Base-by-base conservation (phyloP, 495 filamentous ascomycete species). In the Penicillium riverlandense region DNA sequence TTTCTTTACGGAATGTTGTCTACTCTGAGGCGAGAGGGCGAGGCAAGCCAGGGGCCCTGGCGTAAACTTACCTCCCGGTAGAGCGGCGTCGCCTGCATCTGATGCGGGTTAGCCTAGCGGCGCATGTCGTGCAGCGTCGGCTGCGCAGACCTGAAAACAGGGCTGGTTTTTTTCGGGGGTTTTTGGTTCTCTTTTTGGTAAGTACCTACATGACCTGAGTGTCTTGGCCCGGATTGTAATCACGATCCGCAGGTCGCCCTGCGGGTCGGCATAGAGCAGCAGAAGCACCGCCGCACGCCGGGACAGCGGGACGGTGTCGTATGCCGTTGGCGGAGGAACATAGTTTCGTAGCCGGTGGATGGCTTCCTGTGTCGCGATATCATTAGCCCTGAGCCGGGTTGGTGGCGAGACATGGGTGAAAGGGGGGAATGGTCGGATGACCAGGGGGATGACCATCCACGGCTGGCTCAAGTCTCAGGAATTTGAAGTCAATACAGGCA, bases 151-250 rank as follows among this genome's bases (percentile, higher is more conserved):
- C 28, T 42, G 43, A 37, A 39, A 37, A 33, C 40, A 43, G 37
- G 39, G 42, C 41, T 39, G 11, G 30, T 33, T 22, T 6, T 22
- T 22, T 22, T 22, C 22, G 3, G 3, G 22, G 3, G 22, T 22
- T 22, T 3, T 22, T 22, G 2, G 3, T 22, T 22, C 4, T 22
- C 2, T 22, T 22, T 22, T 6, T 0, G 22, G 22, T 0, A 34
- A 13, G 44, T 35, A 57, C 61, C 35, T 57, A 76, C 74, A 82
- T 42, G 70, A 76, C 59, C 82, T 80, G 48, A 96, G 63, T 32
- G 76, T 85, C 43, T 80, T 77, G 29, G 88, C 84, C 46, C 90
- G 79, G 64, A 95, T 88, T 16, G 90, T 96, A 43, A 96, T 76
- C 13, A 95, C 88, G 8, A 94, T 83, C 35, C 82, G 70, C 28